A percentile compares a stretch with the other conserved stretches of the same genome.
phyloP scores from a whole-genome alignment of 129 eudicot species.

The Saussurea involucrata region DNA sequence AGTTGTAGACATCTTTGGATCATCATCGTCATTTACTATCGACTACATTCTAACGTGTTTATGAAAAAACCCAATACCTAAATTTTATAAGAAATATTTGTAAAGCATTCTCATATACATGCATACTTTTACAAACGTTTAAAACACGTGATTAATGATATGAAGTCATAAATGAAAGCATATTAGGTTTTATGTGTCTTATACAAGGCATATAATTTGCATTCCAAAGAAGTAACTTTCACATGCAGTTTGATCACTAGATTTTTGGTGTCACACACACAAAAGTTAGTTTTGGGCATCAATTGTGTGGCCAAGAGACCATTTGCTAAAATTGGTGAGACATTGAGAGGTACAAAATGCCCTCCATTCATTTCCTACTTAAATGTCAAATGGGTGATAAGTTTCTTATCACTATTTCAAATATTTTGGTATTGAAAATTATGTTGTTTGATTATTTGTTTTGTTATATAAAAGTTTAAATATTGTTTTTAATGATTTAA shows the following conservation, averaged over 20 bases:
- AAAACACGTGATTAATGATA: conserved; percentile 23
- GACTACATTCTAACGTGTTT: not conserved
- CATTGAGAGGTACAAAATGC: conserved; percentile 11
- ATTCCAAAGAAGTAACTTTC: conserved; percentile 18
- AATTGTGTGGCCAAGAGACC: conserved; percentile 30
- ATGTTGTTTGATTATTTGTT: not conserved
- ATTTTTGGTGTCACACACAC: not conserved
- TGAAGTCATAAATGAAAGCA: conserved; percentile 19
- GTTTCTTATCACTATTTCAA: not conserved
- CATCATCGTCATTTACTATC: not conserved
- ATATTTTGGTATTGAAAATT: not conserved
- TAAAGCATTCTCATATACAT: conserved; percentile 10
- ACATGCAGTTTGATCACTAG: conserved; percentile 15
- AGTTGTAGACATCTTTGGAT: no score
- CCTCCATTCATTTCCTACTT: not conserved
- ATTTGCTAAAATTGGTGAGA: conserved; percentile 22
- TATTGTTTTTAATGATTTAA: not conserved
- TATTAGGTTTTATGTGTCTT: conserved; percentile 17
- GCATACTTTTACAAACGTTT: not conserved
- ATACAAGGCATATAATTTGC: conserved; percentile 7
- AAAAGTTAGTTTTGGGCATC: conserved; percentile 10
- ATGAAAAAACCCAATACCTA: not conserved
- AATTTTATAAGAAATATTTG: not conserved
- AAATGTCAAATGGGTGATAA: not conserved
- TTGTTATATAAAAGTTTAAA: not conserved